Evolutionary conservation across 163 green algal genomes (phyloP).

Genomic region (Chlamydomonas reinhardtii): DNA sequence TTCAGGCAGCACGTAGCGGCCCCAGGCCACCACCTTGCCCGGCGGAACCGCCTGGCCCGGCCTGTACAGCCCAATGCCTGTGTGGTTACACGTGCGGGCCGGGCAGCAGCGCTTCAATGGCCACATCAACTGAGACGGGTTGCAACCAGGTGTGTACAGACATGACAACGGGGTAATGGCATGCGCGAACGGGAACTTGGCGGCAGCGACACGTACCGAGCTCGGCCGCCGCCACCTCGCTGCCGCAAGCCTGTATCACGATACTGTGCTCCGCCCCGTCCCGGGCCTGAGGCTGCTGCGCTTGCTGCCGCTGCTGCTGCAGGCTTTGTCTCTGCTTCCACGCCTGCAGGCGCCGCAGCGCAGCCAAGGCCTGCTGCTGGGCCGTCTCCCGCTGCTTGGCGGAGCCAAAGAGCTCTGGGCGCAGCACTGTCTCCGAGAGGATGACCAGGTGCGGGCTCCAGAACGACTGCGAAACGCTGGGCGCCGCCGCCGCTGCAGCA

Average conservation of each 20-base stretch:
- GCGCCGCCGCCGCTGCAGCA: background rate
- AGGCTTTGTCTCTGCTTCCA: too few relatives aligned
- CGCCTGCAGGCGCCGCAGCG: background rate
- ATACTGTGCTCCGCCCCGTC: too few relatives aligned
- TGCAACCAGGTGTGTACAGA: too few relatives aligned
- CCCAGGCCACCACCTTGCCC: constrained; percentile 32
- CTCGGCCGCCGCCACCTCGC: background rate
- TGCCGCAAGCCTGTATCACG: too few relatives aligned
- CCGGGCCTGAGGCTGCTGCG: too few relatives aligned
- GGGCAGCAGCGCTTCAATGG: background rate
- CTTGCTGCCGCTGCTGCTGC: too few relatives aligned
- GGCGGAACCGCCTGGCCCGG: background rate
- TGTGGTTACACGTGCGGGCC: background rate
- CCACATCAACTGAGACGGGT: too few relatives aligned
- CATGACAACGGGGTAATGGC: too few relatives aligned
- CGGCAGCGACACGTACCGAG: background rate
- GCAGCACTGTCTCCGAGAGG: background rate
- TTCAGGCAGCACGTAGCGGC: constrained; percentile 22
- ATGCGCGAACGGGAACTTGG: too few relatives aligned
- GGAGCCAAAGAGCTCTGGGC: background rate
- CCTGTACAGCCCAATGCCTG: background rate
- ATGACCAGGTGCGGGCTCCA: constrained; percentile 28
- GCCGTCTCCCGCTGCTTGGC: background rate
- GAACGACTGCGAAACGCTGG: background rate
- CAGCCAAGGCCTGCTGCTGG: background rate